Base-by-base conservation (phyloP, 331 rosid genomes). In the Telfairia occidentalis region DNA sequence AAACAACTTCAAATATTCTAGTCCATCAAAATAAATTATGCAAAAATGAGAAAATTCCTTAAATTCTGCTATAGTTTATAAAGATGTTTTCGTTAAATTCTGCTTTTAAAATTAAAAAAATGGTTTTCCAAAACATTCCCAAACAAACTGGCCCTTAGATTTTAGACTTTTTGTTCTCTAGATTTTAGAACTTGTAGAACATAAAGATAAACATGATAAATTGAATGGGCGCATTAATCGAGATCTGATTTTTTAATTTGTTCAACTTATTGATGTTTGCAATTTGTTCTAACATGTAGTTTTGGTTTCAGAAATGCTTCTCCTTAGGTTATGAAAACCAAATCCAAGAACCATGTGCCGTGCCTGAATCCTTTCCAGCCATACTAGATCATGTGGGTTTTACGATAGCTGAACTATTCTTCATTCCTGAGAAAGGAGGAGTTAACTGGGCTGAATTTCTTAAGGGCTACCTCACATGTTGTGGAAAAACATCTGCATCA, bases 361-460 rank as follows among this genome's bases (percentile, higher is more conserved):
- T 80, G 55, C 88, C 86, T 0, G 85, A 82, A 72, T 78, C 77
- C 9, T 89, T 94, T 45, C 81, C 86, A 2, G 79, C 45, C 3
- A 28, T 91, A 70, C 76, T 91, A 84, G 92, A 91, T 78, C 86
- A 86, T 71, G 29, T 88, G 24, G 95, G 96, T 55, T 80, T 88
- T 57, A 75, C 89, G 0, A 79, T 89, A 0, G 85, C 69, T 53
- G 95, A 89, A 76, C 82, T 88, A 32, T 87, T 88, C 71, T 89
- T 94, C 73, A 76, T 74, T 16, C 2, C 86, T 10, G 86, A 76
- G 19, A 76, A 87, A 76, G 95, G 74, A 5, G 91, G 89, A 71
- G 79, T 94, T 38, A 78, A 72, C 24, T 94, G 98, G 98, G 59
- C 89, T 76, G 92, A 84, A 76, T 89, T 94, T 60, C 85, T 91